phyloP scores from a whole-genome alignment of 257 asterid genomes.

The Jacaranda mimosifolia region DNA sequence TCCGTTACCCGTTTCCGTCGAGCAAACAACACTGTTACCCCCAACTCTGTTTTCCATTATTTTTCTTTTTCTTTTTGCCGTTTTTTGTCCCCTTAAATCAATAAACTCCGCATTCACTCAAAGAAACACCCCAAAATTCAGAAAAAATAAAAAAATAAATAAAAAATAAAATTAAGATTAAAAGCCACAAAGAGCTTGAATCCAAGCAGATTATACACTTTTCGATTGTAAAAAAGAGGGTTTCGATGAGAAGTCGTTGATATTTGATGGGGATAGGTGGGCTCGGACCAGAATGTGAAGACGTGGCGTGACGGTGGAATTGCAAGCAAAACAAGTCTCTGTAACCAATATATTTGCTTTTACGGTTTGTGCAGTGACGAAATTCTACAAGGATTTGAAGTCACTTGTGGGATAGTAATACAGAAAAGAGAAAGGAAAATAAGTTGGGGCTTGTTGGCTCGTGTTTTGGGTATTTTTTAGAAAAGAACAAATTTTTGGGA shows the following conservation, averaged over 20 bases:
- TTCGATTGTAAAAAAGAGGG: constrained; percentile 18
- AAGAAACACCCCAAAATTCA: constrained; percentile 9
- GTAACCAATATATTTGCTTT: constrained; percentile 16
- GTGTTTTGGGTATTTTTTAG: too few relatives aligned
- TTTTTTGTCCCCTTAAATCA: neutral
- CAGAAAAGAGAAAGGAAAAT: too few relatives aligned
- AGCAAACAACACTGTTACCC: constrained; percentile 51
- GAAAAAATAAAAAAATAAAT: neutral
- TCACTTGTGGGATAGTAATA: neutral
- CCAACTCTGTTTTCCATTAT: constrained; percentile 54
- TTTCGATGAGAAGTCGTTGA: constrained; percentile 25
- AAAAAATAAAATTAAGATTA: neutral
- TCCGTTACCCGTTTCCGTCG: constrained; percentile 66
- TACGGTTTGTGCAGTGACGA: constrained; percentile 40
- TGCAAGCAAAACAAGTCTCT: neutral
- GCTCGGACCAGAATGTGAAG: neutral
- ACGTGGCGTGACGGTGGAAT: constrained; percentile 42
- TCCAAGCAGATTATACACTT: constrained; percentile 25
- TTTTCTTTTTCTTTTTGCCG: neutral
- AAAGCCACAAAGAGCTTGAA: neutral
- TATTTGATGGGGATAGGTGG: constrained; percentile 1
- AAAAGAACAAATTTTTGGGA: too few relatives aligned
- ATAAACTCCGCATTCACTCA: constrained; percentile 27
- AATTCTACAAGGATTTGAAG: neutral
- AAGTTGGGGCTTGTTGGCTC: too few relatives aligned